A percentile compares a stretch with the other conserved stretches of the same genome.
phyloP scores from a whole-genome alignment of 108 stramenopile species.

The Phaeodactylum tricornutum region DNA sequence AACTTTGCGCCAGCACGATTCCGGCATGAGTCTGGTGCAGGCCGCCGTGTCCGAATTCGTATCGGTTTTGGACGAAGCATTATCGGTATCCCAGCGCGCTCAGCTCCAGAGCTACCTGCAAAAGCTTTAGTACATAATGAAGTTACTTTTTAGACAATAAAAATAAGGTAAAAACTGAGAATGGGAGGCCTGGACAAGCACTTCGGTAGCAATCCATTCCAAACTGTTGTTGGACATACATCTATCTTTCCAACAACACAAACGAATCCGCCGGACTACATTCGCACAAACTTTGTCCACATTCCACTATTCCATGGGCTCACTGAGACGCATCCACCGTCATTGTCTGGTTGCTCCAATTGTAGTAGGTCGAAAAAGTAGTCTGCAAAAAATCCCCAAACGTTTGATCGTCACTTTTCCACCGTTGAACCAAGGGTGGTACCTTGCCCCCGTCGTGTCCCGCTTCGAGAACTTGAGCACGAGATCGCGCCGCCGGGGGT shows the following conservation, averaged over 20 bases:
- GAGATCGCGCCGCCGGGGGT: conserved; percentile 36
- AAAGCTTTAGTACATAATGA: conserved; percentile 5
- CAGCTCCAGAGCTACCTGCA: conserved; percentile 11
- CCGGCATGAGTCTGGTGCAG: conserved; percentile 49
- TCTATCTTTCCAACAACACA: too few species aligned
- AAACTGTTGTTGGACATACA: too few species aligned
- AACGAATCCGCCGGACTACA: too few species aligned
- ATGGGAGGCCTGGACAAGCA: too few species aligned
- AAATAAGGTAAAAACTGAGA: too few species aligned
- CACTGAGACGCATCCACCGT: too few species aligned
- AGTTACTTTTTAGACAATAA: too few species aligned
- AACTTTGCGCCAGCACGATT: conserved; percentile 44
- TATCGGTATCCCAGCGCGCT: conserved; percentile 4
- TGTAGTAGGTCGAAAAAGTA: conserved; percentile 69
- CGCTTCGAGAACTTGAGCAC: conserved; percentile 35
- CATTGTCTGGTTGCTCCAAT: conserved; percentile 16
- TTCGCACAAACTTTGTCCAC: too few species aligned
- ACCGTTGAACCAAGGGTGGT: conserved; percentile 62
- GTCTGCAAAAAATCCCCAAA: conserved; percentile 86
- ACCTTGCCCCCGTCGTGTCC: conserved; percentile 33
- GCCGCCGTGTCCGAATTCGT: conserved; percentile 27
- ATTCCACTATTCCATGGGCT: too few species aligned
- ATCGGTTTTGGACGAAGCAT: conserved; percentile 9
- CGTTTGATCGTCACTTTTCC: conserved; percentile 62
- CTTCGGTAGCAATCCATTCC: too few species aligned